Percentiles rank a stretch among this genome's conserved stretches.
Conservation (phyloP, 257 asterid species). For the Rauvolfia tetraphylla region DNA sequence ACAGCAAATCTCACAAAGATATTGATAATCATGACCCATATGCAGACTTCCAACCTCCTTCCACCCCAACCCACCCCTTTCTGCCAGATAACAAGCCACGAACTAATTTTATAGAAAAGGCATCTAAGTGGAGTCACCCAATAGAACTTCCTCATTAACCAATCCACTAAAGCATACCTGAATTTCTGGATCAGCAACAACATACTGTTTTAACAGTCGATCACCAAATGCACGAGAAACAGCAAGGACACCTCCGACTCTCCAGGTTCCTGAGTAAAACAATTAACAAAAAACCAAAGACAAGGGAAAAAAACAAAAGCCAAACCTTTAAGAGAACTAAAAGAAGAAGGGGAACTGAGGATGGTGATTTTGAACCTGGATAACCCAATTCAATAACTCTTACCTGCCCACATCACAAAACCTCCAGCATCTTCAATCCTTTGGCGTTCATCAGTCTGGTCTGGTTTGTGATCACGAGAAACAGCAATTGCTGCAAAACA, state of each 20-base stretch:
- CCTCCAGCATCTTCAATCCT: conserved; percentile 99
- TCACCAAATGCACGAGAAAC: conserved; percentile 99
- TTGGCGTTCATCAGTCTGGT: conserved; percentile 88
- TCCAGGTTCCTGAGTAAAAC: conserved; percentile 77
- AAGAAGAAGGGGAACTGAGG: neutral
- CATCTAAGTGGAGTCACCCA: too few species aligned
- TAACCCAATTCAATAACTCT: neutral
- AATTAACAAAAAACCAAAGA: conserved; percentile 3
- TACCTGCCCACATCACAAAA: conserved; percentile 99
- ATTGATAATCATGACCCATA: too few species aligned
- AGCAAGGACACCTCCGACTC: conserved; percentile 99
- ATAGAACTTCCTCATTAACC: neutral
- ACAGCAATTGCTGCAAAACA: conserved; percentile 70
- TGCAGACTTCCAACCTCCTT: too few species aligned
- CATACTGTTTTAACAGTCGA: conserved; percentile 78
- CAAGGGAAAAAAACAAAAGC: neutral
- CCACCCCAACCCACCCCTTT: too few species aligned
- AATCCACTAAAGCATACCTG: conserved; percentile 41
- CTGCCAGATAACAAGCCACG: neutral
- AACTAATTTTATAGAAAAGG: neutral
- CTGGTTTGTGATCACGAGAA: conserved; percentile 96
- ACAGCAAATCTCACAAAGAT: neutral
- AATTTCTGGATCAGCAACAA: conserved; percentile 96
- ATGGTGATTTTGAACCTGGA: neutral
- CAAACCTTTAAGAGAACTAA: neutral